Conservation (phyloP, 345 rosid species). For the Raphanus sativus region DNA sequence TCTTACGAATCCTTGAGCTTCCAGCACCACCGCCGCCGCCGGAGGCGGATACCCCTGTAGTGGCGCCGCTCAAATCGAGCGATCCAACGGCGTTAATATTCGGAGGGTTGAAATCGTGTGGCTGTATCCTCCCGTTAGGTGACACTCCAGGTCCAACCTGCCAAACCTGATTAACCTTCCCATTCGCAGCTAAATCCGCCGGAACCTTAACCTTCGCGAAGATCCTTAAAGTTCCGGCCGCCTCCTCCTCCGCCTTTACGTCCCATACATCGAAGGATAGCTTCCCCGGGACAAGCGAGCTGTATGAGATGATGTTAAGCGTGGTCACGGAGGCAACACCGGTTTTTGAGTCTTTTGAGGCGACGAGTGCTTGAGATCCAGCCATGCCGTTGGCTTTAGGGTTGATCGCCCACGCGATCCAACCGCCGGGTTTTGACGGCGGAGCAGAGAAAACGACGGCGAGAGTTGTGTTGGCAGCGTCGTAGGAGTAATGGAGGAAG, state of each 20-base stretch:
- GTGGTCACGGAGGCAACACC: constrained; percentile 48
- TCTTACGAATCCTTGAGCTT: constrained; percentile 46
- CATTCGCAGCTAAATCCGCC: constrained; percentile 44
- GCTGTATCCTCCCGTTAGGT: constrained; percentile 16
- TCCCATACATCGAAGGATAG: constrained; percentile 75
- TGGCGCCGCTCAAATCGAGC: constrained; percentile 42
- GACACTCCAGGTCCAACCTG: constrained; percentile 62
- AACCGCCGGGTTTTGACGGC: constrained; percentile 53
- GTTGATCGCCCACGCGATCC: constrained; percentile 85
- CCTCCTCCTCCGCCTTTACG: constrained; percentile 47
- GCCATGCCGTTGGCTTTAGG: constrained; percentile 66
- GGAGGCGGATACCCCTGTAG: constrained; percentile 5
- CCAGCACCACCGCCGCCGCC: constrained; percentile 42
- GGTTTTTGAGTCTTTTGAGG: constrained; percentile 42
- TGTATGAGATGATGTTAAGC: constrained; percentile 45
- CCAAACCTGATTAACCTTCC: constrained; percentile 78
- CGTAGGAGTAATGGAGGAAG: constrained; percentile 70
- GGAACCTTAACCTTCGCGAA: constrained; percentile 77
- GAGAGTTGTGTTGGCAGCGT: constrained; percentile 61
- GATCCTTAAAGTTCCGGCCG: constrained; percentile 45
- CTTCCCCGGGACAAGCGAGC: constrained; percentile 31
- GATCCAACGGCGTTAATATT: constrained; percentile 43
- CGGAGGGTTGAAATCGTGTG: constrained; percentile 35
- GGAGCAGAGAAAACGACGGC: constrained; percentile 61
- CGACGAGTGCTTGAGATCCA: constrained; percentile 69